Base-by-base conservation (phyloP, 208 protist species). In the Wallacemonas sp. region DNA sequence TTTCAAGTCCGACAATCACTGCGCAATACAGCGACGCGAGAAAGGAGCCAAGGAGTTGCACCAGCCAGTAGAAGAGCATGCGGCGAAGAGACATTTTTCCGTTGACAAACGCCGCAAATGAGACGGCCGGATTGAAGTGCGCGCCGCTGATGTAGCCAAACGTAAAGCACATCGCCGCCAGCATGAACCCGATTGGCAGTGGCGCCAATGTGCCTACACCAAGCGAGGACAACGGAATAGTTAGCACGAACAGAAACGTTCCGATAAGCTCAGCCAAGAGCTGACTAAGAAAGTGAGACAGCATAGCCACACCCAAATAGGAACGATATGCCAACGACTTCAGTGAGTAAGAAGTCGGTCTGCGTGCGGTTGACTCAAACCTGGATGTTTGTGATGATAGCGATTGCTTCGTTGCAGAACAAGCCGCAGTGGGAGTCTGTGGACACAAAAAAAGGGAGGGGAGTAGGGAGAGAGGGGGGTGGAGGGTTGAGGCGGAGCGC, bases 81-180 rank as follows among this genome's bases (percentile, higher is more conserved):
- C 85, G 81, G 0, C 68, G 77, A 8, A 93, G 55, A 9, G 82
- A 70, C 64, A 94, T 92, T 42, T 90, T 86, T 26, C 90, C 66
- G 41, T 90, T 95, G 41, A 96, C 77, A 60, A 92, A 89, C 9
- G 81, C 84, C 42, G 90, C 87, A 65, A 97, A 96, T 21, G 90
- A 86, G 33, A 97, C 87, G 31, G 91, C 92, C 0, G 94, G 94
- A 64, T 97, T 97, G 70, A 97, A 97, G 73, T 97, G 91, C 2
- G 91, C 94, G 8, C 92, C 92, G 63, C 84, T 93, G 44, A 97
- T 89, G 75, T 96, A 92, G 56, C 88, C 90, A 65, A 97, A 96
- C 26, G 89, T 85, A 71, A 96, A 97, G 65, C 87, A 89, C 77
- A 97, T 86, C 3, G 92, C 88, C 1, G 84, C 76, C 3, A 94